phyloP scores from a whole-genome alignment of 2,329 filamentous ascomycete species.

The Trichoderma sp. region DNA sequence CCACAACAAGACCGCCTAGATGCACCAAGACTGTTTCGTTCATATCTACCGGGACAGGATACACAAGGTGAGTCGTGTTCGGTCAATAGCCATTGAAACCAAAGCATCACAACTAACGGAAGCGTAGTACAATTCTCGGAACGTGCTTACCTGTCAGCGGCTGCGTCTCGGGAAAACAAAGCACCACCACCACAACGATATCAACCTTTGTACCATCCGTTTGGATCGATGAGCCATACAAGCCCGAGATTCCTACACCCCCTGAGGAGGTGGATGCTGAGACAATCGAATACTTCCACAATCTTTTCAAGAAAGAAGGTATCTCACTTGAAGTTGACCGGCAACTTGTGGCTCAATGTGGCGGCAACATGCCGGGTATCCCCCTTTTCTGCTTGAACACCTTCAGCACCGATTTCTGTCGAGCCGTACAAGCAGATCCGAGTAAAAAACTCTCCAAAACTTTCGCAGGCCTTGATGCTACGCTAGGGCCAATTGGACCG shows the following conservation, averaged over 20 bases:
- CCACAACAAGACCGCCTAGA: neutral
- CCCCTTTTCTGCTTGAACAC: neutral
- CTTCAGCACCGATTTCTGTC: neutral
- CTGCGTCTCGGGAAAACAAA: neutral
- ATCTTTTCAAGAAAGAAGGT: neutral
- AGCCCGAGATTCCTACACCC: neutral
- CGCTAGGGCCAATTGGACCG: neutral
- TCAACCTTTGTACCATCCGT: neutral
- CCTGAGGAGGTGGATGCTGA: neutral
- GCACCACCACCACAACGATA: neutral
- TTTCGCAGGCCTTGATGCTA: neutral
- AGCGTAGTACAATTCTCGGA: neutral
- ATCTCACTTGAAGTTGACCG: neutral
- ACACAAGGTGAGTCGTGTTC: neutral
- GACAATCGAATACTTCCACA: neutral
- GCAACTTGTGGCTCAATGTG: neutral
- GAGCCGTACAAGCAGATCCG: neutral
- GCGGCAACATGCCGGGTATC: neutral
- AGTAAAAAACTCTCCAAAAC: neutral
- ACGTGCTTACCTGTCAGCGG: neutral
- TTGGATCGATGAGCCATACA: neutral
- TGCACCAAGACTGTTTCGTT: neutral
- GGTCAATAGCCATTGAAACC: neutral
- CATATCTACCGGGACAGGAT: neutral
- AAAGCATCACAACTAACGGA: neutral